Conservation (phyloP, 1,139 yeast genomes). For the Suhomyces panamericanus region DNA sequence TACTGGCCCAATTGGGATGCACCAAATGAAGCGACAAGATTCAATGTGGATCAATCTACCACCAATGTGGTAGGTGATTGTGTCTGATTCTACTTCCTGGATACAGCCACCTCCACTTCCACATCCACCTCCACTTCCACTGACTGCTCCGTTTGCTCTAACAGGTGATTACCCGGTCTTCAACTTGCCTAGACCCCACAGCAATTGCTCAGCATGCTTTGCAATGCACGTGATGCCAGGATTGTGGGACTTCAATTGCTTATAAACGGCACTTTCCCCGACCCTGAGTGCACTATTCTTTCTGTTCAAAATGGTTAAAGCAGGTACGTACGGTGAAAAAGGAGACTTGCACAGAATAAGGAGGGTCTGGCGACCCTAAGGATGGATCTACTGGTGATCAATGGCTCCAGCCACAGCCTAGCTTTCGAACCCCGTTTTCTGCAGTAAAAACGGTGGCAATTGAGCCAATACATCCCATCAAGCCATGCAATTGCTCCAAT, state of each 20-base stretch:
- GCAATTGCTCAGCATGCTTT: constrained; percentile 1
- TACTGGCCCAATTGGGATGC: no score
- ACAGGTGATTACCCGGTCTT: constrained; percentile 8
- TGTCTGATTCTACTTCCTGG: no score
- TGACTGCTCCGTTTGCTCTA: no score
- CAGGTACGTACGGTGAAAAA: constrained; percentile 28
- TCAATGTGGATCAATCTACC: no score
- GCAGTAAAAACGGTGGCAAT: neutral
- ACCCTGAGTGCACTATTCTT: neutral
- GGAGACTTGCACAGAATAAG: no score
- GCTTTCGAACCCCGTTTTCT: no score
- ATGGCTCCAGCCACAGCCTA: no score
- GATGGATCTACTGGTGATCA: no score
- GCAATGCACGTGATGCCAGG: constrained; percentile 3
- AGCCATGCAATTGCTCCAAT: neutral
- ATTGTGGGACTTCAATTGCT: constrained; percentile 8
- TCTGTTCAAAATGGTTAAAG: constrained; percentile 33
- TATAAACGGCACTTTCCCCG: constrained; percentile 6
- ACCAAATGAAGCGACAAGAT: no score
- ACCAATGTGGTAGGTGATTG: no score
- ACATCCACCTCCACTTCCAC: neutral
- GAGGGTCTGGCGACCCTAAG: no score
- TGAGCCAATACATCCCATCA: neutral
- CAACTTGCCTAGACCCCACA: neutral
- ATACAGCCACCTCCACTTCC: no score